A percentile compares a stretch with the other conserved stretches of the same genome.
Evolutionary conservation across 2,329 filamentous ascomycete species (phyloP).

Genomic region (Venturia aucupariae): DNA sequence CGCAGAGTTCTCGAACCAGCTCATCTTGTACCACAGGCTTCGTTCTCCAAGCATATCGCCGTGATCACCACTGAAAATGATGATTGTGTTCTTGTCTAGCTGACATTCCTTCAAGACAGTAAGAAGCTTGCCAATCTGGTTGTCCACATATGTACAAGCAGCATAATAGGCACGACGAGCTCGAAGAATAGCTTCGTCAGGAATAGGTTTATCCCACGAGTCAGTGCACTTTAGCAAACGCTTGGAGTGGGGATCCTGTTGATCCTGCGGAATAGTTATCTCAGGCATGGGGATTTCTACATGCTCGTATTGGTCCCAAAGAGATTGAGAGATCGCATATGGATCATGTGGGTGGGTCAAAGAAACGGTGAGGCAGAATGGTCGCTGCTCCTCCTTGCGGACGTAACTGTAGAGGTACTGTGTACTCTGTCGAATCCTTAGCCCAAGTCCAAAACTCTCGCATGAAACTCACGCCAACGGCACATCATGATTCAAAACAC

Average conservation of each 20-base stretch:
- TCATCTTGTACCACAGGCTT: conserved; percentile 96
- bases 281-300: conserved; percentile 80
- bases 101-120: conserved; percentile 68
- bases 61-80: conserved; percentile 89
- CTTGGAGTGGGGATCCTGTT: conserved; percentile 80
- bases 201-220: conserved; percentile 73
- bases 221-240: conserved; percentile 80
- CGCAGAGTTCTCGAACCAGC: conserved; percentile 85
- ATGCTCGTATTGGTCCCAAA: conserved; percentile 84
- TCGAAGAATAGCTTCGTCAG: conserved; percentile 74
- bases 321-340: conserved; percentile 88
- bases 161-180: conserved; percentile 87
- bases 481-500: neutral
- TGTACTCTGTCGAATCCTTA: conserved; percentile 46
- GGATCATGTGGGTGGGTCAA: conserved; percentile 93
- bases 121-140: conserved; percentile 78
- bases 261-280: conserved; percentile 65
- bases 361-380: conserved; percentile 84
- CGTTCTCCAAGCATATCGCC: conserved; percentile 94
- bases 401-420: conserved; percentile 90
- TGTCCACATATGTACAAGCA: conserved; percentile 87
- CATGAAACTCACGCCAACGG: conserved; percentile 1
- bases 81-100: conserved; percentile 75
- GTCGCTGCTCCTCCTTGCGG: conserved; percentile 60
- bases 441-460: neutral